Evolutionary conservation across 225 moss, liverwort and hornwort species (phyloP), one percentile per base, ranked within the genome.

Genomic region (Pleurozium schreberi): DNA sequence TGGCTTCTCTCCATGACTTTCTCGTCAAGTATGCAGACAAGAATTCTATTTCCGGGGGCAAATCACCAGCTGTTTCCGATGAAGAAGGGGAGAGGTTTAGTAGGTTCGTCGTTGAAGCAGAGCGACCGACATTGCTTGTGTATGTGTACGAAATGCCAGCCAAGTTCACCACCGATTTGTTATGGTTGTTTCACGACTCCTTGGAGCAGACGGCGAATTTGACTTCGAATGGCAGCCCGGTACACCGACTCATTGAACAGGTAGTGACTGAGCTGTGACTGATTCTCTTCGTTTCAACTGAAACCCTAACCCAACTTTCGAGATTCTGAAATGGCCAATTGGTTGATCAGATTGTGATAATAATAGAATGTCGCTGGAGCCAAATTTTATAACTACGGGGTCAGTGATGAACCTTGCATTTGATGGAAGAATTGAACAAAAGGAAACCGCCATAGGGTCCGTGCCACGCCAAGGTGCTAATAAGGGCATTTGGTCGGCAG

Each of bases 211-310:
- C 90, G 55, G 81, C 19, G 70, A 95, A 93, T 88, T 63, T 92
- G 87, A 93, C 93, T 28, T 92, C 95, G 53, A 93, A 95, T 75
- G 93, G 93, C 63, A 95, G 95, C 53, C 95, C 95, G 73, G 93
- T 95, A 80, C 93, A 90, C 67, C 92, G 95, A 18, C 93, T 95
- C 70, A 92, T 95, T 61, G 88, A 90, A 87, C 95, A 95, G 93
- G 95, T 79, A 42, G 22, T 33, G 65, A 87, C 33, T 65, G 26
- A 26, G 47, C 11, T 65, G 82, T 83, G 49, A 47, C 64, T 62
- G 63, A n/a, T 63, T 31, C 52, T 63, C 76, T 50, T 52, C n/a
- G 30, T 76, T 76, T n/a, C 50, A 76, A 50, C 42, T 78, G 12
- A 65, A 53, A 33, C 18, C 58, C 16, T 66, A 78, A 66, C 28